Conservation (phyloP, 2,329 filamentous ascomycete genomes). For the Pseudogymnoascus sp. region DNA sequence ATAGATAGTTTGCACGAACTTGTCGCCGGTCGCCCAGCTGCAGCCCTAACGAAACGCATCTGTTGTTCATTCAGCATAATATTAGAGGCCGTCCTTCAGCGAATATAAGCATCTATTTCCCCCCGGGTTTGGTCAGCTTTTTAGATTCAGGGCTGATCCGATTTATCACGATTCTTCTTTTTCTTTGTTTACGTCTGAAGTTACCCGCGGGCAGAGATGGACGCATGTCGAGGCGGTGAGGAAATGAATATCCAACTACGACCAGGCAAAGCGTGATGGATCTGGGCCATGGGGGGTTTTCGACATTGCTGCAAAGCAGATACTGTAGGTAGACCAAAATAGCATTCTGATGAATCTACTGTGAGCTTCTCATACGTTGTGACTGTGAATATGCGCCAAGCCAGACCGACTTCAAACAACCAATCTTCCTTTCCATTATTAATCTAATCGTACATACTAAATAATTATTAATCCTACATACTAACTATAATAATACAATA, state of each 20-base stretch:
- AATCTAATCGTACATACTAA: neutral
- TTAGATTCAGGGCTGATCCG: slow-evolving; percentile 6
- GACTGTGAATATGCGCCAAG: neutral
- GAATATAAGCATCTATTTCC: slow-evolving; percentile 25
- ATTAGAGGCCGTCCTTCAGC: slow-evolving; percentile 29
- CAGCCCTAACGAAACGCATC: slow-evolving; percentile 12
- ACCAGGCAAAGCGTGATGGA: slow-evolving; percentile 7
- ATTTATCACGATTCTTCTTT: slow-evolving; percentile 9
- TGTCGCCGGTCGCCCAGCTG: slow-evolving; percentile 13
- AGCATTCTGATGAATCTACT: slow-evolving; percentile 8
- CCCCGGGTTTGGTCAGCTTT: neutral
- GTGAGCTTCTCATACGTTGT: neutral
- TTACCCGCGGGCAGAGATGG: neutral
- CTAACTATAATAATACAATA: neutral
- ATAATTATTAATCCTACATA: neutral
- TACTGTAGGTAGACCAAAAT: slow-evolving; percentile 9
- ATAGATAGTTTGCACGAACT: slow-evolving; percentile 21
- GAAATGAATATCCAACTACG: neutral
- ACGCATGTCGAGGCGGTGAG: slow-evolving; percentile 7
- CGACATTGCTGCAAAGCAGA: slow-evolving; percentile 4
- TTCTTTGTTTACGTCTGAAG: slow-evolving; percentile 8
- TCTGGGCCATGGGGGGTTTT: slow-evolving; percentile 5
- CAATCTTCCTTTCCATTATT: neutral
- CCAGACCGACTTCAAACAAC: neutral
- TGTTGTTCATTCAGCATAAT: slow-evolving; percentile 25